Percentiles rank a stretch among this genome's conserved stretches.
phyloP scores from a whole-genome alignment of 148 eudicot genomes.

The Limonium bicolor region DNA sequence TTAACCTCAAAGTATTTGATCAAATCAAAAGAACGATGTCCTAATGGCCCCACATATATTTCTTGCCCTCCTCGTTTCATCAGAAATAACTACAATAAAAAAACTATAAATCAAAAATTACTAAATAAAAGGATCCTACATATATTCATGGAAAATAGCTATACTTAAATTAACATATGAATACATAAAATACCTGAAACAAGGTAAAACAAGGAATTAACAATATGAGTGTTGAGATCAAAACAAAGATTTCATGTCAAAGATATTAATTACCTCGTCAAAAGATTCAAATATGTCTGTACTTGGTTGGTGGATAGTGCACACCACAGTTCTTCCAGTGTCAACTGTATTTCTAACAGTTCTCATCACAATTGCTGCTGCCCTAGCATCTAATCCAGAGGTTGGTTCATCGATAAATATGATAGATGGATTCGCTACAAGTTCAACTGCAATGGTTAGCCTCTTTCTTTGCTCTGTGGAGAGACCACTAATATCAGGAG shows the following conservation, averaged over 20 bases:
- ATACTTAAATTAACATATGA: neutral
- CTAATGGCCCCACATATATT: constrained; percentile 9
- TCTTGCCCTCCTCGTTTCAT: constrained; percentile 11
- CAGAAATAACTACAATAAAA: constrained; percentile 2
- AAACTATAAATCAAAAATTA: neutral
- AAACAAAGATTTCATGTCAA: too few relatives aligned
- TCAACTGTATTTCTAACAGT: constrained; percentile 34
- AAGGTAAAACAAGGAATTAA: too few relatives aligned
- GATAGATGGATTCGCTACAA: constrained; percentile 51
- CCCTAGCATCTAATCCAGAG: constrained; percentile 56
- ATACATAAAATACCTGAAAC: neutral
- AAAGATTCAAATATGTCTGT: constrained; percentile 50
- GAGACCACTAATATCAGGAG: constrained; percentile 35
- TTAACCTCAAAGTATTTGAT: constrained; percentile 6
- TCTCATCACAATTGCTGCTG: constrained; percentile 67
- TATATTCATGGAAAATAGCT: neutral
- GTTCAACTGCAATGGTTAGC: constrained; percentile 49
- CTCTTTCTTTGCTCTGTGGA: constrained; percentile 59
- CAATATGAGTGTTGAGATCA: too few relatives aligned
- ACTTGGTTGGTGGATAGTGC: constrained; percentile 58
- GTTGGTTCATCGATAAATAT: constrained; percentile 66
- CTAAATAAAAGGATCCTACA: neutral
- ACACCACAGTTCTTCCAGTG: constrained; percentile 42
- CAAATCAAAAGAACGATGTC: constrained; percentile 1
- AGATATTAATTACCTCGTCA: constrained; percentile 57